Base-by-base conservation (phyloP, 257 asterid species). In the Solanum virginianum region DNA sequence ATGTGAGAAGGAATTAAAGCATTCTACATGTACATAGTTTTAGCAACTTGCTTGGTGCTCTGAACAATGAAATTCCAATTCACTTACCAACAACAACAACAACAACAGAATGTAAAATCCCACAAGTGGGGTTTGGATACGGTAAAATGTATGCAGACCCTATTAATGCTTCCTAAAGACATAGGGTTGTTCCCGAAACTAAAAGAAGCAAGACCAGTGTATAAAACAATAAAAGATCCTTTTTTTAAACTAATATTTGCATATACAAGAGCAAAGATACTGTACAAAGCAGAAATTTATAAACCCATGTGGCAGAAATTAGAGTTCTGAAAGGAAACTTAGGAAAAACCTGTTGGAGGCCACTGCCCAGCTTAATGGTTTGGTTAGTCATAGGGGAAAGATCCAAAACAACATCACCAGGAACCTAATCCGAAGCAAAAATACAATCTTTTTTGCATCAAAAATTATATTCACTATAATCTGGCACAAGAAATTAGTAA, bases 371-470 rank as follows among this genome's bases (percentile, higher is more conserved):
- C 94, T 95, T 96, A 85, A 96, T 88, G 10, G 95, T 94, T 87
- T 93, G 98, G 86, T 92, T 90, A 72, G 91, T 56, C 95, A 93
- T 87, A 13, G 87, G 71, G 26, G 98, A 93, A 87, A 96, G 94
- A 90, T 96, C 98, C 91, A 96, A 87, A 69, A 96, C 94, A 39
- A 91, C 90, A 92, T 96, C 99, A 24, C 99, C 98, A 3, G 98
- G 99, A 88, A 94, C 92, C 99, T 94, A 18, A 65, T 9, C 53
- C 10, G 20, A 41, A 72, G 17, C 7, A 47, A 80, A 39, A 55
- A 69, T 57, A 43, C 39, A 80, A 16, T 53, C 45, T 84, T 22
- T 80, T 51, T 14, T 51, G 2, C 47, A 45, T 9, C 6, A 82
- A 32, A 55, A 16, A 12, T 10, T 22, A 10, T 5, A 62, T 24